Conservation (phyloP, 2,329 filamentous ascomycete genomes). For the Cladophialophora immunda region DNA sequence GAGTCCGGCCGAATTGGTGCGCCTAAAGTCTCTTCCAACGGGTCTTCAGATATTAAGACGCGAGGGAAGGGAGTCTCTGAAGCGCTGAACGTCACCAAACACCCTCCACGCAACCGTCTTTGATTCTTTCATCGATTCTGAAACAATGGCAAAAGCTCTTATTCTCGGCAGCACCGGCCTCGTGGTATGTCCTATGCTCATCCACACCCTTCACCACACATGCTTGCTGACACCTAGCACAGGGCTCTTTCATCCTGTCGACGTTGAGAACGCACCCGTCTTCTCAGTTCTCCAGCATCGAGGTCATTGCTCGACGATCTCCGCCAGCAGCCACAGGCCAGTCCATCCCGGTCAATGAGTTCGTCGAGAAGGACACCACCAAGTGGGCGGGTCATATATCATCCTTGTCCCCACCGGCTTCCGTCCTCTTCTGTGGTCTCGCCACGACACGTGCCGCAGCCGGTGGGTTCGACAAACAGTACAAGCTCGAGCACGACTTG, state of each 20-base stretch:
- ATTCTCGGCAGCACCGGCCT: slow-evolving; percentile 59
- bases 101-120: neutral
- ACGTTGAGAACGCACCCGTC: slow-evolving; percentile 52
- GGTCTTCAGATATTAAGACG: neutral
- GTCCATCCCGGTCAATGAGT: slow-evolving; percentile 59
- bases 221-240: neutral
- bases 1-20: neutral
- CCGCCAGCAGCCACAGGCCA: slow-evolving; percentile 61
- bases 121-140: neutral
- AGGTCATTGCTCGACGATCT: slow-evolving; percentile 56
- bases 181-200: slow-evolving; percentile 51
- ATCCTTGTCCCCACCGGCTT: slow-evolving; percentile 63
- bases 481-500: slow-evolving; percentile 87
- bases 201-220: slow-evolving; percentile 30
- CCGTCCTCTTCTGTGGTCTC: slow-evolving; percentile 77
- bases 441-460: slow-evolving; percentile 81
- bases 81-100: neutral
- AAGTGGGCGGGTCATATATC: slow-evolving; percentile 72
- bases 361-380: slow-evolving; percentile 72
- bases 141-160: slow-evolving; percentile 54
- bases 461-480: slow-evolving; percentile 79
- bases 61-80: neutral
- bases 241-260: slow-evolving; percentile 78
- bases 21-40: neutral
- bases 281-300: slow-evolving; percentile 50